Evolutionary conservation across 495 filamentous ascomycete species (phyloP), one percentile per base, ranked within the genome.

Genomic region (Penicillium taxi): DNA sequence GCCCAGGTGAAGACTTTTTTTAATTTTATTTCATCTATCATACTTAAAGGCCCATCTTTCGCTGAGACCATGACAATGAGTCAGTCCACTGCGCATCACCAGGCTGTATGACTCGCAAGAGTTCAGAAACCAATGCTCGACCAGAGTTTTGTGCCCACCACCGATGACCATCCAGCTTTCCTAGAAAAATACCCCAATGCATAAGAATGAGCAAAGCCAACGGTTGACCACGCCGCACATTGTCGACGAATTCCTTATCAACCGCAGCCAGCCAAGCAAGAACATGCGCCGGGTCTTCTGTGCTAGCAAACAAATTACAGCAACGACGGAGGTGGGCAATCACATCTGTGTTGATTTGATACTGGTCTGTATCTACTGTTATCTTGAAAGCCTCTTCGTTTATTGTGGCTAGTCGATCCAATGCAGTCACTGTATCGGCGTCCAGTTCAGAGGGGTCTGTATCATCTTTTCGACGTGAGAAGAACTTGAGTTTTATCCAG

Each of bases 101-200:
- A 0, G 18, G 19, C 7, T 31, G 34, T 15, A 55, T 5, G 17
- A 23, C 35, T 5, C 18, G 25, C 12, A 48, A 27, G 20, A 61
- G 27, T 26, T 61, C 55, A 2, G 39, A 35, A 0, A 61, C 42
- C n/a, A 59, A 28, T 0, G 44, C 58, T 26, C 30, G 45, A 3
- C 55, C 55, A 0, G 48, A 39, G 28, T 46, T 37, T 5, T 33
- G 39, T 2, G 58, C 58, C 55, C 58, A 61, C 58, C 58, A 61
- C 5, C 44, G 35, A 11, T 43, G 26, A 2, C 39, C 47, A 37
- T 54, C 48, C 0, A 61, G 40, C 12, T 53, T 37, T 8, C 21
- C 32, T 4, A 61, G 27, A 6, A 61, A 39, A 9, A 56, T 42
- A 6, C 50, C 58, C 55, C 55, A 61, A 20, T 56, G 39, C 32